A percentile compares a stretch with the other conserved stretches of the same genome.
These are phyloP conservation scores for Parastagonospora nodorum DNA, from an alignment of 2,329 filamentous ascomycete genomes.

Conservation along the genomic window DNA sequence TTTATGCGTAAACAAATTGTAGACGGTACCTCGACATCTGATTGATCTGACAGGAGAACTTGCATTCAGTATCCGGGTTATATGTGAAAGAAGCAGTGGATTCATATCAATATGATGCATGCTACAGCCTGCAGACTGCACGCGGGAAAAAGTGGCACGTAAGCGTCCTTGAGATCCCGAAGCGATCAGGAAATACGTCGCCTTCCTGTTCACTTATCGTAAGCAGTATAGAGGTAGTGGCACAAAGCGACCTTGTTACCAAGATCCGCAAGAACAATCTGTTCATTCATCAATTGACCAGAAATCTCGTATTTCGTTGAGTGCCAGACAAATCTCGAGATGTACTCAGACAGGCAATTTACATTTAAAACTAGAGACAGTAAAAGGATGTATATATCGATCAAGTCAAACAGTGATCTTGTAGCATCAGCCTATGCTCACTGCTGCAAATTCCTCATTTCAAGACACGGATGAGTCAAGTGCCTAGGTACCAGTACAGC, in stretches of 20 bases:
- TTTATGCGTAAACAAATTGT: no score
- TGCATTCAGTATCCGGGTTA: no score
- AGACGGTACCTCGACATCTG: no score
- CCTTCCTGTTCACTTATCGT: no score
- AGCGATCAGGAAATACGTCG: no score
- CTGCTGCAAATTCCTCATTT: constrained; percentile 4
- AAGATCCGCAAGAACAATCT: background rate
- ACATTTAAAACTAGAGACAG: background rate
- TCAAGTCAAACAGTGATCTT: background rate
- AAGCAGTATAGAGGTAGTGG: background rate
- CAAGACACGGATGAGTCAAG: constrained; percentile 3
- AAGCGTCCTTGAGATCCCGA: background rate
- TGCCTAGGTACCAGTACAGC: constrained; percentile 1
- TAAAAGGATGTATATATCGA: background rate
- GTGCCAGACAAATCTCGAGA: background rate
- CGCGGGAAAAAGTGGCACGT: no score
- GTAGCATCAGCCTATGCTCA: background rate
- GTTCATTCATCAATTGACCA: background rate
- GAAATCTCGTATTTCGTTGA: background rate
- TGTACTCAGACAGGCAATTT: background rate
- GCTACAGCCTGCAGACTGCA: no score
- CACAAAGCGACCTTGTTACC: background rate
- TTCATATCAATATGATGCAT: no score
- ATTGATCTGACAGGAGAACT: no score
- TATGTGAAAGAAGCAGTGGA: no score